phyloP scores from a whole-genome alignment of 2,329 filamentous ascomycete species.

The Aspergillus novoparasiticus region DNA sequence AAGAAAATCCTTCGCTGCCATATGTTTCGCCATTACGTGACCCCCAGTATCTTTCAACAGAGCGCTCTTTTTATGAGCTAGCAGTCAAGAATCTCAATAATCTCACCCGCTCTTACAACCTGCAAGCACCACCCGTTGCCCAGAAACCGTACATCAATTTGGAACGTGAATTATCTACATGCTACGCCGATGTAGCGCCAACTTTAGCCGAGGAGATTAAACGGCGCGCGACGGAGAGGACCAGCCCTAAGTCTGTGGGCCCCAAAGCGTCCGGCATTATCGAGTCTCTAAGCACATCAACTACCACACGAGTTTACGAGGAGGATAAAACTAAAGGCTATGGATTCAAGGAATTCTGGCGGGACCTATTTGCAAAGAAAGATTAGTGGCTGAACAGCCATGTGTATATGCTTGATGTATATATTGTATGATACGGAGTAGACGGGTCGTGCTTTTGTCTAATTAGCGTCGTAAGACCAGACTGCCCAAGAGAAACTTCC shows the following conservation, averaged over 20 bases:
- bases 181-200: conserved; percentile 85
- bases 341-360: conserved; percentile 87
- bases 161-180: conserved; percentile 76
- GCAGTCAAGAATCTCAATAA: conserved; percentile 77
- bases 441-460: not conserved
- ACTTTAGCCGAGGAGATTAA: conserved; percentile 71
- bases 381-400: conserved; percentile 9
- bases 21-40: conserved; percentile 73
- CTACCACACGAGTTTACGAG: conserved; percentile 67
- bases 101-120: conserved; percentile 84
- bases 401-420: conserved; percentile 12
- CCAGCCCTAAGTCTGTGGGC: conserved; percentile 36
- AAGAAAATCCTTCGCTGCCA: conserved; percentile 31
- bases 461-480: not conserved
- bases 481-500: not conserved
- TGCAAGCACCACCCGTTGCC: conserved; percentile 88
- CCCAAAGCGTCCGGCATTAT: conserved; percentile 56
- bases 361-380: conserved; percentile 65
- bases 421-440: conserved; percentile 13
- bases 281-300: conserved; percentile 57
- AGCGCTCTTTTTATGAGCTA: conserved; percentile 74
- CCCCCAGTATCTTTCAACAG: conserved; percentile 70
- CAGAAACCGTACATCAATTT: conserved; percentile 91
- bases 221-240: conserved; percentile 61
- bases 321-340: conserved; percentile 71